Base-by-base conservation (phyloP, 1,139 yeast species). In the Taphrina wiesneri region DNA sequence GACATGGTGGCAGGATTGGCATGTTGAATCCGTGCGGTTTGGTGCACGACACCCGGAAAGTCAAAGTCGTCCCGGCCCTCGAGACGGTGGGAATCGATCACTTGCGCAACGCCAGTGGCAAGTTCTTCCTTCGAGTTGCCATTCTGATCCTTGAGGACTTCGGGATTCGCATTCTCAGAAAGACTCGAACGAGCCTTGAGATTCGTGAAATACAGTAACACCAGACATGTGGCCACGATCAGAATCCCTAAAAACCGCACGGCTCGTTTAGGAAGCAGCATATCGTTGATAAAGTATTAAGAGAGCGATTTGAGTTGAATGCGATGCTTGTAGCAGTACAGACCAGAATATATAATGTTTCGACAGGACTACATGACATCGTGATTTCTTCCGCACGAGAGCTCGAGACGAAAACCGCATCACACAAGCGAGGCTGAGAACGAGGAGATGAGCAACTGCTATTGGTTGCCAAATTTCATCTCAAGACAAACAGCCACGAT, bases 71-170 rank as follows among this genome's bases (percentile, higher is more conserved):
- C 51, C n/a, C 47, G 54, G 4, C 39, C 34, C n/a, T 52, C 57
- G 26, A 39, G 43, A 4, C 64, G 64, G 26, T 60, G 64, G 15
- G 47, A 36, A 28, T 60, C 64, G 21, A 60, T 60, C 39, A 60
- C 64, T 17, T 49, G 25, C n/a, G 43, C 49, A 19, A 60, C 52
- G 1, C 64, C 64, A 9, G 57, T 36, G 11, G 64, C 64, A 19
- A 60, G 64, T 5, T 43, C 64, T 28, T 34, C 52, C 30, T 60
- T 60, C n/a, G 51, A 28, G 28, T 60, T 60, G 32, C 64, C 64
- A 41, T 49, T 60, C 30, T n/a, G 26, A 30, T 60, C 64, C 30
- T 36, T 49, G 17, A 13, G 25, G 15, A 19, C 39, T 34, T 41
- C 57, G 13, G 64, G 64, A 26, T 60, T 51, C 6, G 64, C 64